These are phyloP conservation scores for Euclidium syriacum DNA, from an alignment of 345 rosid genomes.

Conservation along the genomic window DNA sequence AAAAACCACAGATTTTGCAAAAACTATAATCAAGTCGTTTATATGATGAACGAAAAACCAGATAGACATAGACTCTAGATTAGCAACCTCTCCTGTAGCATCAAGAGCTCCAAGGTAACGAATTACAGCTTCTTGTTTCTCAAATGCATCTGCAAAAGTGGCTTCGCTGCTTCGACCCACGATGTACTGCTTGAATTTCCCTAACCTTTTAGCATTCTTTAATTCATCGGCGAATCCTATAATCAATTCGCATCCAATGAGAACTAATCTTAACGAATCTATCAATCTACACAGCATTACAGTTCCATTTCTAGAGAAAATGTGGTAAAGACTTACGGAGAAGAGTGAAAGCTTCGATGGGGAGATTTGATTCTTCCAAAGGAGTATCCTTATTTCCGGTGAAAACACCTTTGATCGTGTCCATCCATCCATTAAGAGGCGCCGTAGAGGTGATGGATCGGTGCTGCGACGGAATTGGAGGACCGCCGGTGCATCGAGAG, in stretches of 20 bases:
- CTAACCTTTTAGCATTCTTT: constrained; percentile 63
- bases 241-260: background rate
- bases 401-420: constrained; percentile 72
- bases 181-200: constrained; percentile 66
- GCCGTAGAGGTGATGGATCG: constrained; percentile 56
- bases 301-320: background rate
- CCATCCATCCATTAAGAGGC: constrained; percentile 61
- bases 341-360: constrained; percentile 63
- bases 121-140: constrained; percentile 77
- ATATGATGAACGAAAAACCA: background rate
- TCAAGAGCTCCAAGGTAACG: constrained; percentile 66
- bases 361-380: constrained; percentile 31
- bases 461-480: constrained; percentile 30
- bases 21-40: background rate
- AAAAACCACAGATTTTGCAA: background rate
- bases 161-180: constrained; percentile 88
- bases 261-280: background rate
- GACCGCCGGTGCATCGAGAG: constrained; percentile 12
- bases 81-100: constrained; percentile 71
- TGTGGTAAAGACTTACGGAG: constrained; percentile 40
- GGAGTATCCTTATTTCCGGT: constrained; percentile 57
- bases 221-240: constrained; percentile 75
- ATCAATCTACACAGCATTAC: background rate
- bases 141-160: constrained; percentile 71
- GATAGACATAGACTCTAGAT: background rate